Evolutionary conservation across 805 yeast species (phyloP).

Genomic region (Pichia cabralensis): DNA sequence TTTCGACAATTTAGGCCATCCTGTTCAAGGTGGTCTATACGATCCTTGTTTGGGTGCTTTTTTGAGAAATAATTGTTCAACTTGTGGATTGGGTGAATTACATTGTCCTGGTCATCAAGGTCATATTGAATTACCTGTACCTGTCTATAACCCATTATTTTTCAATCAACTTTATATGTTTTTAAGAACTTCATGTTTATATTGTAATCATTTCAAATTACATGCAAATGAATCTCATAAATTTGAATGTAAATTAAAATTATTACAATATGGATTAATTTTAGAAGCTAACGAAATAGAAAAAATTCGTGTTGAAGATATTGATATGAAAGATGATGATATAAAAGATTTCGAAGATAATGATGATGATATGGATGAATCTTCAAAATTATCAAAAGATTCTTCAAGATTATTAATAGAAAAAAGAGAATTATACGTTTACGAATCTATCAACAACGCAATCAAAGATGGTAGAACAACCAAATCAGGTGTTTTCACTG

Average conservation of each 20-base stretch:
- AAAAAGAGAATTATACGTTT: constrained; percentile 62
- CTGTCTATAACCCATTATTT: constrained; percentile 90
- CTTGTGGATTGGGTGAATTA: constrained; percentile 92
- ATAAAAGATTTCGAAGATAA: constrained; percentile 30
- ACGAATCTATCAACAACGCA: constrained; percentile 60
- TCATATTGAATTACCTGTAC: constrained; percentile 92
- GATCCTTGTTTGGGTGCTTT: constrained; percentile 96
- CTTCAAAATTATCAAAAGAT: constrained; percentile 16
- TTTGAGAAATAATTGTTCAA: constrained; percentile 76
- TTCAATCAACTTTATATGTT: constrained; percentile 84
- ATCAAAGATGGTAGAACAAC: constrained; percentile 66
- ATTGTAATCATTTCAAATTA: constrained; percentile 80
- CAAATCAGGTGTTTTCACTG: constrained; percentile 62
- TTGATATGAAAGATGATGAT: constrained; percentile 27
- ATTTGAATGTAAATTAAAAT: constrained; percentile 63
- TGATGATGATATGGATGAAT: constrained; percentile 15
- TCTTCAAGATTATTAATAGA: constrained; percentile 35
- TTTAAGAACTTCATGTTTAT: constrained; percentile 77
- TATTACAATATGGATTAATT: constrained; percentile 82
- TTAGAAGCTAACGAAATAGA: constrained; percentile 71
- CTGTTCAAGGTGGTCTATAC: constrained; percentile 86
- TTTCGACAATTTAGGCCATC: constrained; percentile 94
- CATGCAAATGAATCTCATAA: constrained; percentile 61
- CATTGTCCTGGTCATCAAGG: constrained; percentile 98
- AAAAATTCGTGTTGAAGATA: constrained; percentile 33